Percentiles rank a stretch among this genome's conserved stretches.
Conservation (phyloP, 2,329 filamentous ascomycete genomes). For the Sporothrix brasiliensis region DNA sequence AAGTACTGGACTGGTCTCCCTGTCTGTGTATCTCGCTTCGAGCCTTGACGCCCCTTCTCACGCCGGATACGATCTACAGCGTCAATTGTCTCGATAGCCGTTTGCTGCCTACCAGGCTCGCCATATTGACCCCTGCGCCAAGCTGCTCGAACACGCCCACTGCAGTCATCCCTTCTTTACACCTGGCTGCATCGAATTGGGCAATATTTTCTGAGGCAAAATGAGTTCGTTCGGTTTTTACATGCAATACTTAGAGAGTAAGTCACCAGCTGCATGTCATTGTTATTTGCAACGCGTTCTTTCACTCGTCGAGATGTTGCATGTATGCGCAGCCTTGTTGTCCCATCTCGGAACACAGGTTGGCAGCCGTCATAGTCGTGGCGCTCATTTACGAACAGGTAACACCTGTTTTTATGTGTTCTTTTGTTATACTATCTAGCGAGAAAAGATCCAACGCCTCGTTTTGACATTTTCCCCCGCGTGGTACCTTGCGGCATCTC, state of each 20-base stretch:
- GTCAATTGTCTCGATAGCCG: neutral
- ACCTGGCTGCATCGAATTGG: conserved; percentile 36
- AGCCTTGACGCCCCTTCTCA: neutral
- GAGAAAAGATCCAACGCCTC: conserved; percentile 15
- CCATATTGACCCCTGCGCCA: neutral
- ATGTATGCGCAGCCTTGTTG: neutral
- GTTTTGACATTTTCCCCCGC: conserved; percentile 8
- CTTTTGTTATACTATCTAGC: neutral
- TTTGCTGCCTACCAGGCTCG: neutral
- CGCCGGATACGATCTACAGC: conserved; percentile 6
- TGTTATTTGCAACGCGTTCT: conserved; percentile 26
- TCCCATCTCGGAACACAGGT: too few species aligned
- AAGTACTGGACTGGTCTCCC: conserved; percentile 13
- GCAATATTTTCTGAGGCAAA: conserved; percentile 37
- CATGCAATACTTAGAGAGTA: conserved; percentile 75
- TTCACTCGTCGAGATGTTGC: neutral
- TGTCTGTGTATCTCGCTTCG: conserved; percentile 10
- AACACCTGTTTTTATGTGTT: neutral
- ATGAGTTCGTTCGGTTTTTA: conserved; percentile 66
- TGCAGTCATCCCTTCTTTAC: neutral
- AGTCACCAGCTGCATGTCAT: conserved; percentile 47
- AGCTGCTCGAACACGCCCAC: neutral
- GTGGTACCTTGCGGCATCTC: conserved; percentile 22
- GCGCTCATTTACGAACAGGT: neutral
- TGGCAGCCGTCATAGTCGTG: neutral